Evolutionary conservation across 2,329 filamentous ascomycete genomes (phyloP).

Genomic region (Gremmenia infestans): DNA sequence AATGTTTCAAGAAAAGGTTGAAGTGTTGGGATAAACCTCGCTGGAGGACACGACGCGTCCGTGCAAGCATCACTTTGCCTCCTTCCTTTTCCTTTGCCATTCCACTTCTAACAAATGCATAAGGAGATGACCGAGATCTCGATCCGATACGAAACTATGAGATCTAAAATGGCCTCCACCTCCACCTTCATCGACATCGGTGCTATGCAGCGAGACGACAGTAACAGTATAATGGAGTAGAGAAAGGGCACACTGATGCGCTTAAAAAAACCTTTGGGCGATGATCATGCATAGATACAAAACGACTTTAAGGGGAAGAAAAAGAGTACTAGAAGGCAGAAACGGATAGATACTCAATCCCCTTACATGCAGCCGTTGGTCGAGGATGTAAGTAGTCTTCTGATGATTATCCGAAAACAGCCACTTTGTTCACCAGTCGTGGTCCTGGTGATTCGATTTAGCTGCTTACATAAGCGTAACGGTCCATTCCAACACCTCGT

Average conservation of each 20-base stretch:
- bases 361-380: no score
- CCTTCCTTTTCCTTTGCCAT: neutral
- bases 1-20: constrained; percentile 5
- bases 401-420: no score
- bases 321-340: no score
- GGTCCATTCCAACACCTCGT: no score
- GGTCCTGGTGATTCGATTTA: no score
- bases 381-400: no score
- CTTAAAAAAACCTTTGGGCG: neutral
- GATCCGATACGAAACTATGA: neutral
- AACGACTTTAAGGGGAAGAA: no score
- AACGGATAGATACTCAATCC: no score
- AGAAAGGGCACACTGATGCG: neutral
- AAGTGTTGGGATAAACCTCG: constrained; percentile 14
- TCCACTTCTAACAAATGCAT: neutral
- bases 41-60: neutral
- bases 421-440: no score
- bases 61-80: neutral
- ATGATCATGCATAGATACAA: neutral
- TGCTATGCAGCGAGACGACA: neutral
- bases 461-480: no score
- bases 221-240: neutral
- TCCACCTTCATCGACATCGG: neutral
- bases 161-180: neutral
- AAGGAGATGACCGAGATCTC: neutral